These are phyloP conservation scores for Acephala macrosclerotiorum DNA, from an alignment of 2,329 filamentous ascomycete species.

Conservation along the genomic window DNA sequence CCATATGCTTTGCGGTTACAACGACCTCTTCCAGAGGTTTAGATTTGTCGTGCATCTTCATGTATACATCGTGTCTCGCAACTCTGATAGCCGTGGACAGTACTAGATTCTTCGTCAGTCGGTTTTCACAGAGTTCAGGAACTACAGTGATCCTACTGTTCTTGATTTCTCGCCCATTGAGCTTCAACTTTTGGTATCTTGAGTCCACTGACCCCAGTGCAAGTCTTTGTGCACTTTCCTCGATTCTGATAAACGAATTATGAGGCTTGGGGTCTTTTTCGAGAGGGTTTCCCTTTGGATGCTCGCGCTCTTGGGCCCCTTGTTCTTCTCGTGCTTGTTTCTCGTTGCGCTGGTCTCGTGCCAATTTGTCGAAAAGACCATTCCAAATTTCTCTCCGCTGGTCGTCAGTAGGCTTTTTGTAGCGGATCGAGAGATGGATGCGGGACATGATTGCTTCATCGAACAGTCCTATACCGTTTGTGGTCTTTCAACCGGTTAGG, in stretches of 20 bases:
- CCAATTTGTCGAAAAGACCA: not conserved
- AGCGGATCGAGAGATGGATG: no score
- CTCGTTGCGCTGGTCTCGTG: not conserved
- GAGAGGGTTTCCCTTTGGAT: not conserved
- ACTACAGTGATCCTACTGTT: not conserved
- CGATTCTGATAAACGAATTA: not conserved
- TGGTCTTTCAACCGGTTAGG: no score
- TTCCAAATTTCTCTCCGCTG: slow-evolving; percentile 8
- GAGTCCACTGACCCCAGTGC: not conserved
- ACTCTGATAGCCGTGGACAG: not conserved
- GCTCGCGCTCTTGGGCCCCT: not conserved
- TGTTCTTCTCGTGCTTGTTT: not conserved
- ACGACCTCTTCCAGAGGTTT: not conserved
- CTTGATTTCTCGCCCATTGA: not conserved
- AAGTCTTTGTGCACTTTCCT: not conserved
- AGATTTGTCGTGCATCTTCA: not conserved
- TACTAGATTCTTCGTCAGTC: not conserved
- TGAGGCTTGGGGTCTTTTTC: not conserved
- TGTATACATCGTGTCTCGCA: not conserved
- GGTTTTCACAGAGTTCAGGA: not conserved
- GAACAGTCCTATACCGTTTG: no score
- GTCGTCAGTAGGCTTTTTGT: no score
- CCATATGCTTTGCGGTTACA: not conserved
- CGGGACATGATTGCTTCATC: no score
- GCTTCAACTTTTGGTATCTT: not conserved